Percentiles rank a stretch among this genome's conserved stretches.
These are phyloP conservation scores for Rasamsonia emersonii DNA, from an alignment of 2,329 filamentous ascomycete genomes.

Conservation along the genomic window DNA sequence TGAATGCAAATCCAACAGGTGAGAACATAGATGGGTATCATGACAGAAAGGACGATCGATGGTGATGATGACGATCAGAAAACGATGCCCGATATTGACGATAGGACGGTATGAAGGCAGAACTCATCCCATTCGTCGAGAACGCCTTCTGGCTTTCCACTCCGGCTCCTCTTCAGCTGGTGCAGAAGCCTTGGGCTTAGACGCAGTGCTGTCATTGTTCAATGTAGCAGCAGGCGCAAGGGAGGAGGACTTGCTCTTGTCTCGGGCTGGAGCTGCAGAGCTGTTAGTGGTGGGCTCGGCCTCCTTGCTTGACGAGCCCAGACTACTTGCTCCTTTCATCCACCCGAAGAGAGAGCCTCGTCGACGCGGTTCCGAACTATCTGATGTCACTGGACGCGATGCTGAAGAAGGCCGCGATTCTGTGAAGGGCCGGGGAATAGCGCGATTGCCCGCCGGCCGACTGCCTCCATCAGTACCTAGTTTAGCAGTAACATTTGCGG, in stretches of 20 bases:
- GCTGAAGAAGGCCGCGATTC: constrained; percentile 15
- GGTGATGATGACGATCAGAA: neutral
- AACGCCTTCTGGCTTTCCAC: constrained; percentile 9
- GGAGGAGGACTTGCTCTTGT: no score
- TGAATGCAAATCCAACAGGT: neutral
- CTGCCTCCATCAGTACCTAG: constrained; percentile 1
- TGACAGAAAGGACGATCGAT: neutral
- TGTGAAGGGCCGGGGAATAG: constrained; percentile 21
- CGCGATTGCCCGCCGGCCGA: constrained; percentile 1
- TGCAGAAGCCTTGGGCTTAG: neutral
- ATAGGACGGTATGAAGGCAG: neutral
- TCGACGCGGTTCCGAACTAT: constrained; percentile 25
- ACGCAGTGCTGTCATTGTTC: neutral
- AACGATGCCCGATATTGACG: neutral
- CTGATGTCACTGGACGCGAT: constrained; percentile 18
- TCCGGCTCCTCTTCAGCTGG: constrained; percentile 7
- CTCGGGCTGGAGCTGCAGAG: constrained; percentile 1
- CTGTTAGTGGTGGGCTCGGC: constrained; percentile 1
- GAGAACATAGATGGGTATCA: constrained; percentile 2
- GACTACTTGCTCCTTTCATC: constrained; percentile 27
- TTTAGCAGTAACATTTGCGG: constrained; percentile 10
- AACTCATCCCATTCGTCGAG: constrained; percentile 8
- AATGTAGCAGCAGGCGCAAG: neutral
- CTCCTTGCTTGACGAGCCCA: constrained; percentile 13
- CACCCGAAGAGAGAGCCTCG: constrained; percentile 33